phyloP scores from a whole-genome alignment of 805 yeast genomes.

The Candida vartiovaarae region DNA sequence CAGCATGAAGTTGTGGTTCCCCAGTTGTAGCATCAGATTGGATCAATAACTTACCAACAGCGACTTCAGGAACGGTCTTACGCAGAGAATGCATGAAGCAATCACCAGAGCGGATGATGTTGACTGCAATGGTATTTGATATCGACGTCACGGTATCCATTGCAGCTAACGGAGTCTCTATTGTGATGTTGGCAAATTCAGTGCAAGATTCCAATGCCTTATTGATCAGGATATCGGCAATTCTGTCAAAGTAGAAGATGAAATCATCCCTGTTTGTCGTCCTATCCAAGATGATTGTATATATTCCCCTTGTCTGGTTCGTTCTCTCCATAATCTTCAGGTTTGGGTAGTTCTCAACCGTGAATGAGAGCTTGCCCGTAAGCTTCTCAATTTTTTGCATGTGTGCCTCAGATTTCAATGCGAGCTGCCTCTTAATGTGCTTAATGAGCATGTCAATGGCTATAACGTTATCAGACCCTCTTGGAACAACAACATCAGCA shows the following conservation, averaged over 20 bases:
- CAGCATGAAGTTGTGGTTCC: conserved; percentile 88
- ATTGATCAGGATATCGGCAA: conserved; percentile 66
- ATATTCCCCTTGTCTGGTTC: conserved; percentile 66
- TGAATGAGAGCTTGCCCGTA: conserved; percentile 33
- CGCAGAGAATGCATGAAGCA: conserved; percentile 78
- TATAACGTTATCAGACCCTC: conserved; percentile 74
- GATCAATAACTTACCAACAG: conserved; percentile 76
- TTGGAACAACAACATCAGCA: conserved; percentile 88
- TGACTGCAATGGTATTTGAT: conserved; percentile 61
- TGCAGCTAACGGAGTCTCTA: conserved; percentile 35
- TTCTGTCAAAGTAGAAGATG: conserved; percentile 77
- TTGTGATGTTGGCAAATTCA: conserved; percentile 28
- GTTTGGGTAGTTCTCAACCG: conserved; percentile 11
- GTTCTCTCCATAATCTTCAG: conserved; percentile 32
- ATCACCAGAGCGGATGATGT: conserved; percentile 86
- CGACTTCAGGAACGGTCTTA: conserved; percentile 68
- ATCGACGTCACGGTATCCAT: conserved; percentile 24
- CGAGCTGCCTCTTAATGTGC: conserved; percentile 70
- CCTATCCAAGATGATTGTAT: conserved; percentile 57
- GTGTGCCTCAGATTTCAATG: conserved; percentile 60
- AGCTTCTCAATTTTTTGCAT: conserved; percentile 53
- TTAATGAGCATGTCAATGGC: conserved; percentile 76
- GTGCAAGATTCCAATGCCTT: conserved; percentile 50
- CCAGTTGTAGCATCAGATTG: conserved; percentile 88
- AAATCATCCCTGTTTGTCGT: conserved; percentile 64